Conservation (phyloP, 2,329 filamentous ascomycete genomes). For the Lasiodiplodia citricola region DNA sequence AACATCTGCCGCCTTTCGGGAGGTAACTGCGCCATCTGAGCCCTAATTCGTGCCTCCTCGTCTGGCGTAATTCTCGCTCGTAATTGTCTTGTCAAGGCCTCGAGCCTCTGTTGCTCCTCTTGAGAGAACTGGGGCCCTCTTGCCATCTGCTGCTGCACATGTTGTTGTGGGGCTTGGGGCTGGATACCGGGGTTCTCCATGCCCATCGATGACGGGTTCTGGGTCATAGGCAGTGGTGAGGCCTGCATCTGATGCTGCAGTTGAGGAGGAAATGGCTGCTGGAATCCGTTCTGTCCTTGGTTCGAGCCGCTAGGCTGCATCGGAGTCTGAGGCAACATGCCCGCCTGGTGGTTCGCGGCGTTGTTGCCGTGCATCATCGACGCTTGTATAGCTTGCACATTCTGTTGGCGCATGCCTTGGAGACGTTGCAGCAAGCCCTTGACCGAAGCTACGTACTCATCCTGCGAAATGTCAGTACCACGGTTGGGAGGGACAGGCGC, state of each 20-base stretch:
- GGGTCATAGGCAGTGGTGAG: constrained; percentile 52
- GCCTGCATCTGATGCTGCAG: constrained; percentile 58
- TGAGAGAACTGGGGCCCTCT: constrained; percentile 14
- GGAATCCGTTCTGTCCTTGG: constrained; percentile 48
- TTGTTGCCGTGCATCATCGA: constrained; percentile 22
- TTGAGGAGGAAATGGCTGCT: constrained; percentile 53
- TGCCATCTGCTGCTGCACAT: constrained; percentile 38
- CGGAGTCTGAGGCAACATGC: constrained; percentile 43
- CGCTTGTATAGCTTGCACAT: constrained; percentile 14
- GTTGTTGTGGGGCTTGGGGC: constrained; percentile 35
- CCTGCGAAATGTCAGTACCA: constrained; percentile 7
- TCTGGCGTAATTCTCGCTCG: constrained; percentile 54
- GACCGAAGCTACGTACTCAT: background rate
- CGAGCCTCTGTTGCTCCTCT: constrained; percentile 29
- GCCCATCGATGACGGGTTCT: constrained; percentile 40
- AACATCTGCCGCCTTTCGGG: constrained; percentile 55
- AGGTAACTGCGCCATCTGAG: constrained; percentile 51
- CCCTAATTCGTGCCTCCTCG: constrained; percentile 51
- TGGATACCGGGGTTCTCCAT: constrained; percentile 35
- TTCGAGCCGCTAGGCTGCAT: constrained; percentile 44
- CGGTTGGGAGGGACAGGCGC: background rate
- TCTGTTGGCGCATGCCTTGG: constrained; percentile 17
- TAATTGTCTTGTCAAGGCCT: constrained; percentile 53
- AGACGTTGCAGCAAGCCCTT: background rate
- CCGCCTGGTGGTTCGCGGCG: constrained; percentile 30